Evolutionary conservation across 2,329 filamentous ascomycete genomes (phyloP).

Genomic region (Tolypocladium ophioglossoides): DNA sequence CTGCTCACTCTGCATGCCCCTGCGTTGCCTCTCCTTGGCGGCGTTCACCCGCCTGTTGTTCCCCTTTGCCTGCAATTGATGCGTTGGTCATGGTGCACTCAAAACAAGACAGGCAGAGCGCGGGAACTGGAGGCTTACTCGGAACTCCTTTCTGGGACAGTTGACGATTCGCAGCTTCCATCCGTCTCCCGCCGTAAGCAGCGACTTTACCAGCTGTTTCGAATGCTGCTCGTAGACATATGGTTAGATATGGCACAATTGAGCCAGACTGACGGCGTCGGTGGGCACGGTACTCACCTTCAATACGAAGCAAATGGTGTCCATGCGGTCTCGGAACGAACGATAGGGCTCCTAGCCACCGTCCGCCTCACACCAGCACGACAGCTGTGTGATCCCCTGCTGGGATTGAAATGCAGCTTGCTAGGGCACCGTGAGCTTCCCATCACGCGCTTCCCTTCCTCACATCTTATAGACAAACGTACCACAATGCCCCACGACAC

Average conservation of each 20-base stretch:
- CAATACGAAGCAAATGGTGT: conserved; percentile 13
- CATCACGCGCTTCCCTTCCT: not conserved
- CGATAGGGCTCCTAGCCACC: conserved; percentile 18
- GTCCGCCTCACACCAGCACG: conserved; percentile 15
- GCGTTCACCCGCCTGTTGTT: conserved; percentile 2
- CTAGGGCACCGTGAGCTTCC: not conserved
- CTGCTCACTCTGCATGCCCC: not conserved
- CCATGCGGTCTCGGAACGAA: conserved; percentile 12
- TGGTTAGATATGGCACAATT: not conserved
- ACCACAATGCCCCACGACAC: conserved; percentile 15
- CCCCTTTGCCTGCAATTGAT: not conserved
- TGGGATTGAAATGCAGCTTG: conserved; percentile 13
- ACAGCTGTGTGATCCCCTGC: conserved; percentile 12
- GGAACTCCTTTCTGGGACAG: conserved; percentile 13
- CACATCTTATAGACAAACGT: not conserved
- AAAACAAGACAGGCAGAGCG: not conserved
- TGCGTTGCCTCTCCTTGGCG: conserved; percentile 1
- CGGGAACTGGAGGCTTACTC: conserved; percentile 2
- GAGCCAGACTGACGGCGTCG: not conserved
- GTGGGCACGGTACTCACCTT: conserved; percentile 4
- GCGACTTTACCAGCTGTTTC: conserved; percentile 18
- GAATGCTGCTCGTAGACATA: conserved; percentile 5
- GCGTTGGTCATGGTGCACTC: not conserved
- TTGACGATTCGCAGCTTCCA: conserved; percentile 16
- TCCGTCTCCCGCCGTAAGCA: conserved; percentile 11